Evolutionary conservation across 495 filamentous ascomycete genomes (phyloP).

Genomic region (Tuber aestivum): DNA sequence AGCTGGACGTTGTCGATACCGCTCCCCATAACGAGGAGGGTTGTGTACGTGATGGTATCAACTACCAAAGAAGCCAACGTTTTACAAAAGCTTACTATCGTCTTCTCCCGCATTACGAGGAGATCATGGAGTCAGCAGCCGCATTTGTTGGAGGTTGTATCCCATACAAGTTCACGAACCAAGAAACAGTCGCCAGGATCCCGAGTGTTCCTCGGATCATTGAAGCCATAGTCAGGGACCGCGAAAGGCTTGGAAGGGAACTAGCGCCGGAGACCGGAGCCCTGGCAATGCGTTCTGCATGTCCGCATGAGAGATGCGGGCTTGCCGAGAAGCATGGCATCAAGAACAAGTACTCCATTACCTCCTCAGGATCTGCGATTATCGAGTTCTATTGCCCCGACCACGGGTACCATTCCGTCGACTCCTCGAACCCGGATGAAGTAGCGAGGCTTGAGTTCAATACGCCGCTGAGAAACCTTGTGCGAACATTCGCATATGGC

Average conservation of each 20-base stretch:
- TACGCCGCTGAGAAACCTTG: conserved; percentile 36
- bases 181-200: conserved; percentile 28
- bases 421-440: conserved; percentile 17
- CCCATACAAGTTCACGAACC: conserved; percentile 20
- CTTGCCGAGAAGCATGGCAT: conserved; percentile 39
- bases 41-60: conserved; percentile 22
- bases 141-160: conserved; percentile 25
- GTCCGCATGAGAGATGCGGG: conserved; percentile 34
- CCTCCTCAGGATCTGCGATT: conserved; percentile 1
- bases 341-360: conserved; percentile 27
- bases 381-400: conserved; percentile 32
- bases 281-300: conserved; percentile 37
- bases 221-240: conserved; percentile 22
- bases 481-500: conserved; percentile 12
- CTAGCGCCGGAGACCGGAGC: conserved; percentile 40
- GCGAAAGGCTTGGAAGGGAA: conserved; percentile 25
- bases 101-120: conserved; percentile 21
- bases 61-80: conserved; percentile 38
- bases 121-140: conserved; percentile 26
- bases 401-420: conserved; percentile 24
- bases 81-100: conserved; percentile 15
- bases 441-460: conserved; percentile 39
- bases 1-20: conserved; percentile 41
- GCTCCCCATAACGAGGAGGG: conserved; percentile 31
- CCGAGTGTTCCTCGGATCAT: conserved; percentile 26